Percentiles rank a stretch among this genome's conserved stretches.
These are phyloP conservation scores for Metarhizium sp. DNA, from an alignment of 2,329 filamentous ascomycete genomes.

Conservation along the genomic window DNA sequence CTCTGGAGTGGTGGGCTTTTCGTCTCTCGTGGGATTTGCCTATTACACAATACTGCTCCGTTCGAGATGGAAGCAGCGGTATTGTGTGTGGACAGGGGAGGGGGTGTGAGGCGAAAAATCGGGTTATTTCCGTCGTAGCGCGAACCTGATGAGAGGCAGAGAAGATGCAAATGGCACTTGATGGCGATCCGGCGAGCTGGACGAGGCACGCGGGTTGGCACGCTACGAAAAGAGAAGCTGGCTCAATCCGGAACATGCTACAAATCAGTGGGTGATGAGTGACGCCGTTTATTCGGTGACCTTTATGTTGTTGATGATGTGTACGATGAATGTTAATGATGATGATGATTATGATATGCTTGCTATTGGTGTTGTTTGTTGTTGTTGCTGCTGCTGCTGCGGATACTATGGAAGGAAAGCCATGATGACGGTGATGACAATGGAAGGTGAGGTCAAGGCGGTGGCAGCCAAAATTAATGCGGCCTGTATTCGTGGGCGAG, in stretches of 20 bases:
- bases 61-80: constrained; percentile 17
- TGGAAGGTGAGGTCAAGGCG: neutral
- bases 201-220: neutral
- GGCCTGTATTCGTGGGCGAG: neutral
- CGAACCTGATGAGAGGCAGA: constrained; percentile 4
- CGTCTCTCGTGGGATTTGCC: constrained; percentile 17
- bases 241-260: no score
- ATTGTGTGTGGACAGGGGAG: constrained; percentile 13
- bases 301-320: neutral
- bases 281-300: no score
- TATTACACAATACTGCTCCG: constrained; percentile 7
- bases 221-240: neutral
- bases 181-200: constrained; percentile 6
- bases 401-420: no score
- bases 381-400: no score
- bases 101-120: constrained; percentile 20
- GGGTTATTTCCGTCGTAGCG: constrained; percentile 25
- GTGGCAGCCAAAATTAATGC: no score
- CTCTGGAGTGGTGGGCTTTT: constrained; percentile 8
- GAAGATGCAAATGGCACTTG: constrained; percentile 2
- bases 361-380: no score
- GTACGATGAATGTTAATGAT: no score
- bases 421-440: neutral
- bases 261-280: no score
- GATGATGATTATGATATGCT: no score